Evolutionary conservation across 371 early-diverging fungal species (phyloP).

Genomic region (Mucor racemosus): DNA sequence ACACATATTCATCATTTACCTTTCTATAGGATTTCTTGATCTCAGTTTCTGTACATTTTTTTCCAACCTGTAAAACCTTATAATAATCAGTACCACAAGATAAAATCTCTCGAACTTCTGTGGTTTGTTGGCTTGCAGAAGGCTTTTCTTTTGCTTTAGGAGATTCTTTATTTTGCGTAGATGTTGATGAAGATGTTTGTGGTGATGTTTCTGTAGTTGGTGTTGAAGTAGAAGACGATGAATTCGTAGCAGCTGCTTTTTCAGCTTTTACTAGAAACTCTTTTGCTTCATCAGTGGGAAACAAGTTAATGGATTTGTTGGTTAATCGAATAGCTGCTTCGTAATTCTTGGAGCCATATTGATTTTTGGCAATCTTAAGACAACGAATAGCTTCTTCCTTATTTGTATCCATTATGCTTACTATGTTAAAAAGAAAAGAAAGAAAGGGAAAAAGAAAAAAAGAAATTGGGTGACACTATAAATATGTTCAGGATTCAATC

Average conservation of each 20-base stretch:
- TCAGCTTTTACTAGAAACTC: constrained; percentile 62
- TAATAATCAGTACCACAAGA: constrained; percentile 85
- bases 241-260: constrained; percentile 27
- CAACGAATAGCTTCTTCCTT: constrained; percentile 88
- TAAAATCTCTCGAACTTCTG: constrained; percentile 79
- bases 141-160: constrained; percentile 45
- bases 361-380: constrained; percentile 76
- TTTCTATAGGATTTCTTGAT: constrained; percentile 97
- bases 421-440: constrained; percentile 1
- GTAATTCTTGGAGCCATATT: constrained; percentile 68
- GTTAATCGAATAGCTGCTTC: constrained; percentile 81
- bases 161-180: background rate
- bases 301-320: constrained; percentile 79
- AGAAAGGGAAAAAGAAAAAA: constrained; percentile 6
- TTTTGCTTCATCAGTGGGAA: constrained; percentile 73
- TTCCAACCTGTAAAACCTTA: constrained; percentile 83
- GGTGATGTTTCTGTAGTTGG: constrained; percentile 8
- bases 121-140: constrained; percentile 78
- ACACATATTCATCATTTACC: constrained; percentile 43
- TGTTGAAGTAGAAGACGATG: constrained; percentile 20
- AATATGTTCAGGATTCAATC: no score
- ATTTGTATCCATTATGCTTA: constrained; percentile 78
- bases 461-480: background rate
- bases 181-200: background rate
- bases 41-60: constrained; percentile 82